Evolutionary conservation across 2,329 filamentous ascomycete species (phyloP), one percentile per base, ranked within the genome.

Genomic region (Penicillium sp.): DNA sequence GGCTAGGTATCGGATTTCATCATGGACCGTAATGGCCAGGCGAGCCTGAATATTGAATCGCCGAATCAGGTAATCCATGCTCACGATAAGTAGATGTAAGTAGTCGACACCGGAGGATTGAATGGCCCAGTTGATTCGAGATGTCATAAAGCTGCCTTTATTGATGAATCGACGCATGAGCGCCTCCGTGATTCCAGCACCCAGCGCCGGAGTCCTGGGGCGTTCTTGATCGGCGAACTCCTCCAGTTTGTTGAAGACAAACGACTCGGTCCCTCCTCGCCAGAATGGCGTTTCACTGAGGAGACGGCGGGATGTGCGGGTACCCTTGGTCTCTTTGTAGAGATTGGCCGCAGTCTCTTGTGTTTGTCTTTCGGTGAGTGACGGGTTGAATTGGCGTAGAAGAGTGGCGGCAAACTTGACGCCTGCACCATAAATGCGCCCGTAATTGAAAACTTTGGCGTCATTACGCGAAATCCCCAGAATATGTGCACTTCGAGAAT

Each of bases 401-500:
- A 98, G 72, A 7, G 86, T 93, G 2, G 84, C 81, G 0, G 92
- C 92, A 58, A 98, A 98, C 52, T 88, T 94, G 34, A 96, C 70
- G 0, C 92, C 93, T 3, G 92, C 93, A n/a, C 92, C 93, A 57
- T 98, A 98, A 32, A 98, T 98, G 27, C 93, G 85, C 6, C 93
- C 93, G 54, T 98, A 98, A 62, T 98, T 98, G 73, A 98, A 98
- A 1, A 98, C 80, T 60, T 98, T 98, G 41, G 92, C 92, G 56
- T 95, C 81, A 55, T 95, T 95, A 44, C 92, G 78, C 2, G 87
- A 93, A 44, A 98, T 98, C 5, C 89, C 90, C 2, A 98, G 66
- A 40, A 98, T 98, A 4, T 76, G 75, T 1, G 92, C 93, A 17
- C 92, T 98, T 20, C 90, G 85, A 5, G 89, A 95, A 65, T 98